Percentiles rank a stretch among this genome's conserved stretches.
Evolutionary conservation across 164 flowering plant genomes (phyloP).

Genomic region (Stephania japonica): DNA sequence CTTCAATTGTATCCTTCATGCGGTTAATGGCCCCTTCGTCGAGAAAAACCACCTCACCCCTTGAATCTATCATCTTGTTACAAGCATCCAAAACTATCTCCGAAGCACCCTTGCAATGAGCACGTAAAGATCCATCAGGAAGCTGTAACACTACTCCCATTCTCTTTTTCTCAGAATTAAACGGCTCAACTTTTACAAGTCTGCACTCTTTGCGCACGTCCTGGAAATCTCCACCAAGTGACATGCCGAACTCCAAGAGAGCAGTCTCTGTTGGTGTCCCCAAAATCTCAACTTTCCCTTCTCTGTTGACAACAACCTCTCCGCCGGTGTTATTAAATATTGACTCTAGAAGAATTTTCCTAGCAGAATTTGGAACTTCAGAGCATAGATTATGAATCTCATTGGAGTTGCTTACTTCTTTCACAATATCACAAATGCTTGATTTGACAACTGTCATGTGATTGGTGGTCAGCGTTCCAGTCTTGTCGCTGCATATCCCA

Average conservation of each 20-base stretch:
- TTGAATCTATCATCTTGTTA: neutral
- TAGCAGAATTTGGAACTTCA: neutral
- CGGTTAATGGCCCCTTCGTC: neutral
- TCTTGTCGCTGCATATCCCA: slow-evolving; percentile 6
- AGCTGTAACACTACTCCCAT: slow-evolving; percentile 67
- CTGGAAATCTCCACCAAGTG: slow-evolving; percentile 9
- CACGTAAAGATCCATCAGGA: slow-evolving; percentile 56
- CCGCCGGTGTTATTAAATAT: slow-evolving; percentile 10
- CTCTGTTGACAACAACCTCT: slow-evolving; percentile 4
- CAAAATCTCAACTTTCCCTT: slow-evolving; percentile 3
- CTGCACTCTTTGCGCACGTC: slow-evolving; percentile 14
- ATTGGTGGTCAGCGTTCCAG: slow-evolving; percentile 9
- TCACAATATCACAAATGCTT: neutral
- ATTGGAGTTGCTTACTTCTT: neutral
- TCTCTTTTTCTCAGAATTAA: slow-evolving; percentile 72
- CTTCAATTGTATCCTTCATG: slow-evolving; percentile 23
- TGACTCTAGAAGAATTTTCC: neutral
- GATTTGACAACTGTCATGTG: slow-evolving; percentile 8
- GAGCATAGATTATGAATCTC: neutral
- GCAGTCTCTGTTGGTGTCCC: slow-evolving; percentile 12
- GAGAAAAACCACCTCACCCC: neutral
- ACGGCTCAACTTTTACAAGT: slow-evolving; percentile 69
- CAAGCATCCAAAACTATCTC: slow-evolving; percentile 49
- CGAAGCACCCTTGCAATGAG: slow-evolving; percentile 63
- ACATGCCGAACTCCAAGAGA: slow-evolving; percentile 3